Base-by-base conservation (phyloP, 108 stramenopile genomes). In the Nannochloropsis gaditana region DNA sequence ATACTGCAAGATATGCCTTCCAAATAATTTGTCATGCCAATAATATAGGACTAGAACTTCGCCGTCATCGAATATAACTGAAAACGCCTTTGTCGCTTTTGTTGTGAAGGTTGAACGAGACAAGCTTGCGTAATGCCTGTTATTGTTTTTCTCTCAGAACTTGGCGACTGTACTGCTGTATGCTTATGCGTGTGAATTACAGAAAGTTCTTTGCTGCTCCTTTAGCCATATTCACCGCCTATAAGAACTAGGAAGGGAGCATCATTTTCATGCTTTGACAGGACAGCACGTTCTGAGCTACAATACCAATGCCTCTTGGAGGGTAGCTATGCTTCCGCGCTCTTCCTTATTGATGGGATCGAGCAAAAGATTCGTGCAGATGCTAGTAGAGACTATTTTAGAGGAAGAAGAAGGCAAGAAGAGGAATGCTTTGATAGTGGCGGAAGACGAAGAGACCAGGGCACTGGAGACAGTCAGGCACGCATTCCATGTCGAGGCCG, bases 401-500 rank as follows among this genome's bases (percentile, higher is more conserved):
- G 59, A 73, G 6, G 59, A 73, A 73, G 59, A n/a, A 31, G 31
- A 31, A 31, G 31, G 31, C 31, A 31, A 31, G 31, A 1, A 31
- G 31, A 31, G 31, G 31, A 31, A 31, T 4, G 59, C 59, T n/a
- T n/a, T n/a, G 59, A 6, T n/a, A n/a, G 59, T n/a, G 59, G 59
- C 15, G 8, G 59, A 73, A 73, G 59, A n/a, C 19, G 59, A n/a
- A n/a, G 59, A 73, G 59, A n/a, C 59, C 15, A 73, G n/a, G 59
- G n/a, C 59, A 15, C 15, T 73, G 5, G 59, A 73, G 59, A 73
- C 59, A 2, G 94, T 94, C 21, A 94, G 95, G 94, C n/a, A 95
- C 43, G 45, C 90, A 90, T 11, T 90, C 89, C 92, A 95, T 92
- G 10, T 92, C 93, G 44, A 95, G 87, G 5, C 93, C 93, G 10